Percentiles rank a stretch among this genome's conserved stretches.
Conservation (phyloP, 2,329 filamentous ascomycete genomes). For the Ophiostoma novo-ulmi region DNA sequence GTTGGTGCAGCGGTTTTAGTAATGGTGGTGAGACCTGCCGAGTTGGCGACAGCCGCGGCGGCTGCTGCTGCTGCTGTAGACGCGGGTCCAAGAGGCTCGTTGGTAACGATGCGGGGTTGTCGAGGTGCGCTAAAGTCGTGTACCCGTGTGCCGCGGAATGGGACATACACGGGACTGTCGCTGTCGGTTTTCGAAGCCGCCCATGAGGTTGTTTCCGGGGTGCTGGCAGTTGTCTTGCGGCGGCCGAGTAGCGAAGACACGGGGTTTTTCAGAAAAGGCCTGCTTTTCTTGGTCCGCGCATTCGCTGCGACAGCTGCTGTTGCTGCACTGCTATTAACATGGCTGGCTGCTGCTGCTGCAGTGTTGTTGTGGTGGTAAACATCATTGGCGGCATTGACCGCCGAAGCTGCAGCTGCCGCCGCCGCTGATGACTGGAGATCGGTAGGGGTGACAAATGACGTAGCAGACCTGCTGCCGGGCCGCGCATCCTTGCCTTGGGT, state of each 20-base stretch:
- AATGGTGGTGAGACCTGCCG: background rate
- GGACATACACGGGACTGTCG: slow-evolving; percentile 52
- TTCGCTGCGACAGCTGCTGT: slow-evolving; percentile 40
- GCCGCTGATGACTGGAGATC: slow-evolving; percentile 40
- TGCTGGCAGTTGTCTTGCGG: slow-evolving; percentile 49
- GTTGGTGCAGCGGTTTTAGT: background rate
- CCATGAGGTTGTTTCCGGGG: slow-evolving; percentile 41
- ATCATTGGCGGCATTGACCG: slow-evolving; percentile 39
- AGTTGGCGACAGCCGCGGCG: slow-evolving; percentile 8
- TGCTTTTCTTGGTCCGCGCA: slow-evolving; percentile 47
- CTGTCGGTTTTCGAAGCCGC: slow-evolving; percentile 36
- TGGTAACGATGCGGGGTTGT: slow-evolving; percentile 40
- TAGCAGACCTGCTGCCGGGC: slow-evolving; percentile 32
- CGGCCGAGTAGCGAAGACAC: slow-evolving; percentile 56
- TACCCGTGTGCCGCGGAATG: slow-evolving; percentile 58
- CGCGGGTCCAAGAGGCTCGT: slow-evolving; percentile 22
- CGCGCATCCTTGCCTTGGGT: slow-evolving; percentile 14
- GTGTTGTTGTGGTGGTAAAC: slow-evolving; percentile 33
- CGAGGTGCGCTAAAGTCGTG: slow-evolving; percentile 63
- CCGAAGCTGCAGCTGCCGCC: slow-evolving; percentile 40
- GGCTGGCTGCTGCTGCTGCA: slow-evolving; percentile 39
- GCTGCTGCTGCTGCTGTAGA: slow-evolving; percentile 23
- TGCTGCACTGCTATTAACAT: slow-evolving; percentile 33
- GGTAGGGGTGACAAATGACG: slow-evolving; percentile 48
- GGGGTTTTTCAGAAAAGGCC: slow-evolving; percentile 56